Conservation (phyloP, 768 basidiomycete genomes). For the Phaeotremella fagi region DNA sequence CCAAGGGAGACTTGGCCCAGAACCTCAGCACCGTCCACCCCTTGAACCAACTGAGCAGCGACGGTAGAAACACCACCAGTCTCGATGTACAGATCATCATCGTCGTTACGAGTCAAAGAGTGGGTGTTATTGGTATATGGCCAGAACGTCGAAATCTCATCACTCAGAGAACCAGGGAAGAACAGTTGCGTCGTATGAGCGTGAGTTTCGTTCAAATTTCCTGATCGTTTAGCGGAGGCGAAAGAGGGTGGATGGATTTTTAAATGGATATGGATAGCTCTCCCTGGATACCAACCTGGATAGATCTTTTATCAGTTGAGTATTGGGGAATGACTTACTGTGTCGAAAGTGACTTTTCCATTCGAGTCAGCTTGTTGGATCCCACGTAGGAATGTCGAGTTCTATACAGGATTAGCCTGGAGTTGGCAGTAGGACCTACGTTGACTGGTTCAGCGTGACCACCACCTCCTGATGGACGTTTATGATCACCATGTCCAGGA, state of each 20-base stretch:
- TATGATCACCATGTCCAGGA: not conserved
- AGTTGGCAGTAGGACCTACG: too few species aligned
- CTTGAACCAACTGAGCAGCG: not conserved
- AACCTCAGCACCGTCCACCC: not conserved
- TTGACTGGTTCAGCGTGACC: not conserved
- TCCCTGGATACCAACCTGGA: conserved; percentile 12
- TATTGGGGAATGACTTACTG: conserved; percentile 2
- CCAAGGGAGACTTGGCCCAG: not conserved
- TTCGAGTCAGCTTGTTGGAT: conserved; percentile 6
- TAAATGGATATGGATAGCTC: conserved; percentile 9
- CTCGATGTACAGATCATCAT: not conserved
- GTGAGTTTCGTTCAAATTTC: conserved; percentile 1
- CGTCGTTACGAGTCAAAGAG: not conserved
- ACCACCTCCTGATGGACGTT: not conserved
- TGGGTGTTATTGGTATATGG: not conserved
- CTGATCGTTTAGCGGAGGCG: not conserved
- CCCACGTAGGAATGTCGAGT: conserved; percentile 10
- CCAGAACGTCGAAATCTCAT: not conserved
- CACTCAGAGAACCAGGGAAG: conserved; percentile 5
- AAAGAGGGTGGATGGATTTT: conserved; percentile 9
- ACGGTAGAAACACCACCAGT: not conserved
- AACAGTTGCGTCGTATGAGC: conserved; percentile 8
- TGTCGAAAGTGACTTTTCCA: conserved; percentile 7
- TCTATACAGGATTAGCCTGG: too few species aligned
- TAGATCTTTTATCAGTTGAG: conserved; percentile 2